A percentile compares a stretch with the other conserved stretches of the same genome.
Conservation (phyloP, 495 filamentous ascomycete genomes). For the Xylaria sp. region DNA sequence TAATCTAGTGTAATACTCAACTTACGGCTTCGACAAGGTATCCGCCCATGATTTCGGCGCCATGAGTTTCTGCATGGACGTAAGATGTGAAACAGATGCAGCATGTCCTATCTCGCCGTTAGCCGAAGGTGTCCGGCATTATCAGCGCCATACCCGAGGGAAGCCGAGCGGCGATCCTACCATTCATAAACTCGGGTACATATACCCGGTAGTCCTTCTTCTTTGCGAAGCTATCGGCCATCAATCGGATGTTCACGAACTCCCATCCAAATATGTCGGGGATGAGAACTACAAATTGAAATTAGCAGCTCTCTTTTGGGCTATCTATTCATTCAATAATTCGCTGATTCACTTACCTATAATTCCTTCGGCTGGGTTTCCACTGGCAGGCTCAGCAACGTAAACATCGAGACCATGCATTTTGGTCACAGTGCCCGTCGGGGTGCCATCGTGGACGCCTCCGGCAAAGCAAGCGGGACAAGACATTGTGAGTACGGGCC, state of each 20-base stretch:
- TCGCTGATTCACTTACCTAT: constrained; percentile 27
- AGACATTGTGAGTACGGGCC: constrained; percentile 29
- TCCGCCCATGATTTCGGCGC: constrained; percentile 25
- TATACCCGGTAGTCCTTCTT: constrained; percentile 50
- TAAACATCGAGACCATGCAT: constrained; percentile 54
- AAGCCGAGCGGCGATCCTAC: constrained; percentile 31
- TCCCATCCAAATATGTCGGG: constrained; percentile 59
- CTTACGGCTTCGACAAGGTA: constrained; percentile 29
- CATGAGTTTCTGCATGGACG: constrained; percentile 9
- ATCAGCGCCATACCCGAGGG: neutral
- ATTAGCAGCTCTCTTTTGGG: neutral
- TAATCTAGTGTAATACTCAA: neutral
- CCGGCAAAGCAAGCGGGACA: constrained; percentile 40
- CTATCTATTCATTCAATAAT: neutral
- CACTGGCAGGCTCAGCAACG: constrained; percentile 44
- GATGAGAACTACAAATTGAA: constrained; percentile 43
- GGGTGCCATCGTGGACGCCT: constrained; percentile 32
- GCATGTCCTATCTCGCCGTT: constrained; percentile 19
- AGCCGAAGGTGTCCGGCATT: constrained; percentile 10
- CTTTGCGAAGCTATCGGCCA: constrained; percentile 55
- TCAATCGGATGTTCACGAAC: constrained; percentile 54
- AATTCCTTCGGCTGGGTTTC: constrained; percentile 42
- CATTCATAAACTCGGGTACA: constrained; percentile 59
- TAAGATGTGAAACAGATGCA: constrained; percentile 22
- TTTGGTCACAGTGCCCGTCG: constrained; percentile 32